Conservation (phyloP, 108 stramenopile species). For the Conticribra guillardii region DNA sequence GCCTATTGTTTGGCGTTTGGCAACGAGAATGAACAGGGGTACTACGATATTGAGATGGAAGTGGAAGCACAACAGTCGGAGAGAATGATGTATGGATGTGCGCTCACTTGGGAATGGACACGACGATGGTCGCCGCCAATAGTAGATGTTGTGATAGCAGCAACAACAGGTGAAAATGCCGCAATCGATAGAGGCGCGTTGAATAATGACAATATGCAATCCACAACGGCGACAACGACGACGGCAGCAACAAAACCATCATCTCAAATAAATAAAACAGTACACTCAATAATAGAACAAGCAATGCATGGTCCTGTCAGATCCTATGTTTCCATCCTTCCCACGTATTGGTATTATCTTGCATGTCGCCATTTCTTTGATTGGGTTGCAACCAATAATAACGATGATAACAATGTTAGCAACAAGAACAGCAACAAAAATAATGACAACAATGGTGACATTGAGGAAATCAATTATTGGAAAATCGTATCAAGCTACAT, state of each 20-base stretch:
- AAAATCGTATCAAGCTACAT: no score
- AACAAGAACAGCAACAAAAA: neutral
- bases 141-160: slow-evolving; percentile 10
- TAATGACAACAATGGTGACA: no score
- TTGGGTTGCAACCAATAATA: slow-evolving; percentile 29
- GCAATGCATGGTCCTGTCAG: slow-evolving; percentile 76
- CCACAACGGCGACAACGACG: no score
- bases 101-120: slow-evolving; percentile 92
- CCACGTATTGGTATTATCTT: slow-evolving; percentile 73
- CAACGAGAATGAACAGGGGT: no score
- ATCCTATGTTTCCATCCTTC: slow-evolving; percentile 78
- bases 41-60: no score
- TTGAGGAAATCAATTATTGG: neutral
- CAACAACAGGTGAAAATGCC: no score
- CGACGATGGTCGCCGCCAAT: slow-evolving; percentile 44
- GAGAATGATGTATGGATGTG: slow-evolving; percentile 44
- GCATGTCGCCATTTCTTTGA: slow-evolving; percentile 41
- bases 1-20: slow-evolving; percentile 81
- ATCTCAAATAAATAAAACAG: slow-evolving; percentile 2
- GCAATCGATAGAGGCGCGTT: no score
- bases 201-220: no score
- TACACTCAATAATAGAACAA: slow-evolving; percentile 24
- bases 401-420: neutral
- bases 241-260: neutral
- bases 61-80: neutral